phyloP scores from a whole-genome alignment of 2,329 filamentous ascomycete species.

The Pseudophaeomoniella oleicola region DNA sequence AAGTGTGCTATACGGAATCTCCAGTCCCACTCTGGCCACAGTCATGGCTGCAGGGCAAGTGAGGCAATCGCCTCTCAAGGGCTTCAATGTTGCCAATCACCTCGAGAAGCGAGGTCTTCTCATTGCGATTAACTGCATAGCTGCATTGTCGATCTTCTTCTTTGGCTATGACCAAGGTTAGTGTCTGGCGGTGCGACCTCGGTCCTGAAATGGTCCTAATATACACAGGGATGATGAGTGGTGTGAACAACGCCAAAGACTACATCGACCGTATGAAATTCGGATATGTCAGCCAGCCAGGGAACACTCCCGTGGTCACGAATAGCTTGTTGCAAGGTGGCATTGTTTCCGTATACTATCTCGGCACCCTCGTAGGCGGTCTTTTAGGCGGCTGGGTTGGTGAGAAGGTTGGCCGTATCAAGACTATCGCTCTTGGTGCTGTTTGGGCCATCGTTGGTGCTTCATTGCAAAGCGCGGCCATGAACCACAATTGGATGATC shows the following conservation, averaged over 20 bases:
- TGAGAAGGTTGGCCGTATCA: conserved; percentile 47
- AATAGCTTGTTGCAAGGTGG: conserved; percentile 48
- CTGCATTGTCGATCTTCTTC: conserved; percentile 53
- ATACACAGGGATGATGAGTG: conserved; percentile 21
- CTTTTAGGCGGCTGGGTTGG: conserved; percentile 50
- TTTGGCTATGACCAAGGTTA: conserved; percentile 45
- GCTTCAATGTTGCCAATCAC: conserved; percentile 38
- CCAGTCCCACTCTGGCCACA: too few relatives aligned
- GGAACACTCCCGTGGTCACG: conserved; percentile 45
- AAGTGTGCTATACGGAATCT: too few relatives aligned
- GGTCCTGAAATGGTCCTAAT: neutral
- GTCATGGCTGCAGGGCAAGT: too few relatives aligned
- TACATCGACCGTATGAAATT: conserved; percentile 51
- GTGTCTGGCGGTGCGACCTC: conserved; percentile 25
- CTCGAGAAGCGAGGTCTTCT: conserved; percentile 42
- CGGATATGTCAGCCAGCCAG: too few relatives aligned
- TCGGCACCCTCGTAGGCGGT: conserved; percentile 49
- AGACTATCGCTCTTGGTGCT: conserved; percentile 46
- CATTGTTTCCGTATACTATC: conserved; percentile 44
- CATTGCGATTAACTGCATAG: conserved; percentile 47
- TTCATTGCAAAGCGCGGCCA: conserved; percentile 48
- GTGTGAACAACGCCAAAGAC: conserved; percentile 45
- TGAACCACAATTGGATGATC: conserved; percentile 57
- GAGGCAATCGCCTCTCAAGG: too few relatives aligned
- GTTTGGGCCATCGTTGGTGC: conserved; percentile 48